A percentile compares a stretch with the other conserved stretches of the same genome.
These are phyloP conservation scores for Candida tetrigidarum DNA, from an alignment of 1,139 yeast species.

Conservation along the genomic window DNA sequence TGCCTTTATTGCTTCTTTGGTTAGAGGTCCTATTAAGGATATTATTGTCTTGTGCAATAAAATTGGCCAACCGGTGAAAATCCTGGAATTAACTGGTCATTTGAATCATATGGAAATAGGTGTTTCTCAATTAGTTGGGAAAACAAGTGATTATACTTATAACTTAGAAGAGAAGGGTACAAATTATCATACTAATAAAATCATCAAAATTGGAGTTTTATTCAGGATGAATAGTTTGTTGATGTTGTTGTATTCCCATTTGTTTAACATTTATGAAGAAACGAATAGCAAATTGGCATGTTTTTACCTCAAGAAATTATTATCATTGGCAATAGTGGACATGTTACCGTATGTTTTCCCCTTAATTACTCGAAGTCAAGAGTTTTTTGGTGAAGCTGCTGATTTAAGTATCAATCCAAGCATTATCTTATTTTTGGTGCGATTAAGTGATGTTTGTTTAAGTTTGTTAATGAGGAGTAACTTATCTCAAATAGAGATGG, in stretches of 20 bases:
- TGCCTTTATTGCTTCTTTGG: conserved; percentile 21
- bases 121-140: conserved; percentile 26
- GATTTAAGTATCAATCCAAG: conserved; percentile 47
- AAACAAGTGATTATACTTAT: conserved; percentile 36
- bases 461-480: conserved; percentile 34
- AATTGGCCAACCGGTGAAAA: conserved; percentile 11
- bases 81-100: conserved; percentile 19
- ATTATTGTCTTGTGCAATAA: conserved; percentile 10
- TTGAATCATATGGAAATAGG: conserved; percentile 37
- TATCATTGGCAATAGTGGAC: conserved; percentile 31
- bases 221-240: conserved; percentile 32
- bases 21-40: conserved; percentile 19
- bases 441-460: conserved; percentile 36
- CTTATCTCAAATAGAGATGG: conserved; percentile 21
- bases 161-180: conserved; percentile 22
- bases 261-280: conserved; percentile 37
- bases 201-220: conserved; percentile 36
- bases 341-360: conserved; percentile 41
- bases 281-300: conserved; percentile 25
- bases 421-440: conserved; percentile 39
- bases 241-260: conserved; percentile 34
- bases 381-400: conserved; percentile 28
- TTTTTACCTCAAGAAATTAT: conserved; percentile 33
- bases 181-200: conserved; percentile 30
- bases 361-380: conserved; percentile 25